Evolutionary conservation across 2,329 filamentous ascomycete species (phyloP), one percentile per base, ranked within the genome.

Genomic region (Saccharata proteae): DNA sequence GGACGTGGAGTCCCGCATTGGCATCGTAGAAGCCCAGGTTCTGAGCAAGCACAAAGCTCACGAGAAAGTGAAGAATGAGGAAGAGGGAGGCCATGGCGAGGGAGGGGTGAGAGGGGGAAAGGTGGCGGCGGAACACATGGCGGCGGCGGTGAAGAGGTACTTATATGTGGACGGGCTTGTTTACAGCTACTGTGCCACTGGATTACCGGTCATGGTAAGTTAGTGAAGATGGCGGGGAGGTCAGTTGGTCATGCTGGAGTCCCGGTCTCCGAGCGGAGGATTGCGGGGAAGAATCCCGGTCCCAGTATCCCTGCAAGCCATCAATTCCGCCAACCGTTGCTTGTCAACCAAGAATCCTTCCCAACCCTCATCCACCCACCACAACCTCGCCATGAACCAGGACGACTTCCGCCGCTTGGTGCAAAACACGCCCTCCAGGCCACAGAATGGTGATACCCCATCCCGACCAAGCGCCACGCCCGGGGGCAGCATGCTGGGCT

Each of bases 351-450:
- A n/a, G n/a, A n/a, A n/a, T 10, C 14, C 28, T 5, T 9, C 22
- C 29, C 10, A 20, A 25, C 37, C 16, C 18, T 36, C 26, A 25
- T 21, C 38, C 7, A 24, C 29, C 16, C 25, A n/a, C 9, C 11
- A 15, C n/a, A 26, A n/a, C n/a, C n/a, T 15, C 36, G 40, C 34
- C 35, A 96, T 98, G 90, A 93, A 96, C 55, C 96, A 96, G 65
- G 74, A 85, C 25, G 83, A 94, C 47, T 98, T 98, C 49, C 79
- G 90, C 33, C 79, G 80, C 41, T 69, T 96, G 5, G 57, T 93
- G 14, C 64, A 76, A 56, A 59, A 71, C 41, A 67, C 61, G 3
- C 55, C 66, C 2, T 51, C 57, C 6, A 42, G 52, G 22, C 34
- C 41, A 22, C 41, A 60, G 37, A 43, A 52, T 40, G 56, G 15